Conservation (phyloP, 371 early-diverging fungal species). For the Basidiobolus meristosporus region DNA sequence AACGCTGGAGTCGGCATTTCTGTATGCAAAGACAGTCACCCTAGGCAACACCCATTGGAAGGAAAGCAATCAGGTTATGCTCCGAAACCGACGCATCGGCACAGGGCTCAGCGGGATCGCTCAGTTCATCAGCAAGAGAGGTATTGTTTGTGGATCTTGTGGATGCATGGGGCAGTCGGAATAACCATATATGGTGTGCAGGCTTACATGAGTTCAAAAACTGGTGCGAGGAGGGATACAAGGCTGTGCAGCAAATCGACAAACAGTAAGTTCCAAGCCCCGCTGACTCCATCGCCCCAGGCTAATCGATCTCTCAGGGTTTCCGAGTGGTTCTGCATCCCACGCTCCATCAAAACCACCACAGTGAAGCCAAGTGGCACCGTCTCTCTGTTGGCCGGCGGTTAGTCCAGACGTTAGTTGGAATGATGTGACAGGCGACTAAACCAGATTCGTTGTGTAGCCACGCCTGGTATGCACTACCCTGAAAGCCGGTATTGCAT, state of each 20-base stretch:
- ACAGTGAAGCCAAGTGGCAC: constrained; percentile 15
- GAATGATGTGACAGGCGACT: background rate
- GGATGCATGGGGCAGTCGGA: background rate
- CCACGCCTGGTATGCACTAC: constrained; percentile 19
- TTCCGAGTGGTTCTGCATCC: constrained; percentile 14
- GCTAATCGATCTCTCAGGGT: background rate
- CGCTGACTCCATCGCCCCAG: too few relatives aligned
- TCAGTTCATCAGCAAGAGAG: constrained; percentile 11
- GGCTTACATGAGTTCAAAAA: constrained; percentile 3
- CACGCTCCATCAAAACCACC: constrained; percentile 14
- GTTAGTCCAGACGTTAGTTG: background rate
- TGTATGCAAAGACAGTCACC: constrained; percentile 18
- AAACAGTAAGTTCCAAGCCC: constrained; percentile 1
- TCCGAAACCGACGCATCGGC: constrained; percentile 16
- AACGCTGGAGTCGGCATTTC: constrained; percentile 12
- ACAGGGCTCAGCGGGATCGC: constrained; percentile 13
- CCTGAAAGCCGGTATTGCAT: constrained; percentile 16
- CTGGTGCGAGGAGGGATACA: constrained; percentile 14
- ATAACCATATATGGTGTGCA: background rate
- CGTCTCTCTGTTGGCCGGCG: constrained; percentile 13
- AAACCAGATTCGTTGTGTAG: background rate
- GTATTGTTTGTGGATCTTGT: constrained; percentile 3
- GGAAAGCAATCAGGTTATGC: constrained; percentile 13
- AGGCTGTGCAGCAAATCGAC: constrained; percentile 6
- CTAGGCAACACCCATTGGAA: constrained; percentile 15